A percentile compares a stretch with the other conserved stretches of the same genome.
phyloP scores from a whole-genome alignment of 2,329 filamentous ascomycete genomes.

The Neofusicoccum sp. region DNA sequence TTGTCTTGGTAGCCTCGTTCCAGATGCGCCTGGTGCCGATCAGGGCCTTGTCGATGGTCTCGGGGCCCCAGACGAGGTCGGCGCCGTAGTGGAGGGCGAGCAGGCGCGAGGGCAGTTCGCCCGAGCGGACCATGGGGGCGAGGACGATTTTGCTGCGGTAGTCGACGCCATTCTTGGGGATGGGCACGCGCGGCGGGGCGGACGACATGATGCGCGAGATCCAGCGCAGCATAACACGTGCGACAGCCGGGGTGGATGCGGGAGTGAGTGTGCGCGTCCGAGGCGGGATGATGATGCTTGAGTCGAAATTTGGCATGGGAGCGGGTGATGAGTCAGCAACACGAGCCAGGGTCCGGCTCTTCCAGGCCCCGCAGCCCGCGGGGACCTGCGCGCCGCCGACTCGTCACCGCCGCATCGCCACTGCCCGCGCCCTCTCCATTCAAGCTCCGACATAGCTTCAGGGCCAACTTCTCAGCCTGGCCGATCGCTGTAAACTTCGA shows the following conservation, averaged over 20 bases:
- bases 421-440: neutral
- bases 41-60: constrained; percentile 89
- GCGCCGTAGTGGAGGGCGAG: constrained; percentile 92
- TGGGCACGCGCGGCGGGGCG: constrained; percentile 66
- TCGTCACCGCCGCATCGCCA: neutral
- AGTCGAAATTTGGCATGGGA: neutral
- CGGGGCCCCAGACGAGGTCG: constrained; percentile 97
- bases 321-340: constrained; percentile 12
- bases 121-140: constrained; percentile 97
- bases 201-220: constrained; percentile 19
- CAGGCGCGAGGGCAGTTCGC: constrained; percentile 87
- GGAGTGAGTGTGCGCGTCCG: neutral
- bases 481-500: too few relatives aligned
- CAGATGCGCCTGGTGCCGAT: constrained; percentile 81
- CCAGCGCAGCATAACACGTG: constrained; percentile 16
- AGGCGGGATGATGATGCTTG: neutral
- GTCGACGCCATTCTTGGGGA: constrained; percentile 86
- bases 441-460: neutral
- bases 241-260: neutral
- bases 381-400: neutral
- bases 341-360: neutral
- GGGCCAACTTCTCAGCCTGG: too few relatives aligned
- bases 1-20: constrained; percentile 74
- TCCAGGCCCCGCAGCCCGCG: neutral
- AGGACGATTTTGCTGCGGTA: constrained; percentile 93